Base-by-base conservation (phyloP, 2,329 filamentous ascomycete genomes). In the Fusarium sp. region DNA sequence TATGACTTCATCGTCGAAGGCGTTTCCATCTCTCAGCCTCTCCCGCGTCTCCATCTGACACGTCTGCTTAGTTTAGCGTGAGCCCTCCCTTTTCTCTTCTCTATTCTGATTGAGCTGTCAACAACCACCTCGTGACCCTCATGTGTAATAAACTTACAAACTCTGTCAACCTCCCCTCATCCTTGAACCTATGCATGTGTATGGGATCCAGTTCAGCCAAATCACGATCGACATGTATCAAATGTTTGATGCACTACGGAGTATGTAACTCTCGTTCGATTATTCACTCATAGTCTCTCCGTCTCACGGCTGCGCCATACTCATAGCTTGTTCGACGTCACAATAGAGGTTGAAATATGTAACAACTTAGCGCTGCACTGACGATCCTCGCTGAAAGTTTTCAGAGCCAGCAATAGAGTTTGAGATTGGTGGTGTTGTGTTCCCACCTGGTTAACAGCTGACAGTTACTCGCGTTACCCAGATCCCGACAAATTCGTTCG, bases 11-110 rank as follows among this genome's bases (percentile, higher is more conserved):
- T 54, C 48, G 24, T 70, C 24, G 26, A 66, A 70, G 67, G 44
- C 38, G 41, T 35, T 70, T 42, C 41, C 59, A 39, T 54, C 41
- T 61, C 63, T 70, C 66, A 70, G 66, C 67, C 67, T 70, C 67
- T 65, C 67, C 67, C 59, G 66, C 59, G 51, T 70, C 67, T 48
- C 58, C 71, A 61, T 74, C 63, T 49, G 67, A 63, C 72, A 70
- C 52, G 52, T 66, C 66, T 70, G 38, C 51, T 59, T 41, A 38
- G 41, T 66, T 41, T 66, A 70, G 66, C 63, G 48, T 36, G 48
- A 48, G 28, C 42, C 24, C 45, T 39, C 58, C 49, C 56, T 59
- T 54, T 70, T 38, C 49, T 45, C 26, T 39, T 55, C 38, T 20
- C 22, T 33, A 18, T 36, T 36, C 54, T 58, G 66, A 62, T 74